Base-by-base conservation (phyloP, 805 yeast genomes). In the Sugiyamaella floridensis region DNA sequence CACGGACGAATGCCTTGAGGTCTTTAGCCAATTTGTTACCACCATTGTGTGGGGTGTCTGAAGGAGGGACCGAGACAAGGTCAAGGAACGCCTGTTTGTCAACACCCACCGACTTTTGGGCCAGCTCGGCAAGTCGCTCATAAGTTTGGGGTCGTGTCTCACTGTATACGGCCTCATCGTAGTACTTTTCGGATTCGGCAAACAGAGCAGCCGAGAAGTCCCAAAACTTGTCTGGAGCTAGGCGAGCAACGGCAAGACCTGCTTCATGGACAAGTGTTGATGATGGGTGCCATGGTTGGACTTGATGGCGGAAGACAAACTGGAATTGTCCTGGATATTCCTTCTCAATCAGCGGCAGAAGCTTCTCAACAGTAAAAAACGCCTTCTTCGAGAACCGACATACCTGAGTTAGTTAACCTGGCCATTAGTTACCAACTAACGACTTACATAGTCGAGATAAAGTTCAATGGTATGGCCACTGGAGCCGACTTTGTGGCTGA, bases 281-380 rank as follows among this genome's bases (percentile, higher is more conserved):
- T 52, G 81, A 79, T 44, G 90, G 83, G 66, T 89, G 96, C 96
- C 96, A 89, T 58, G 95, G 93, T 71, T 89, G 96, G n/a, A 85
- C 74, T 42, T 83, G 89, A 62, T 86, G 84, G 56, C 82, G 76
- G 66, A 84, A 80, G 10, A 81, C 78, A 55, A 86, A 76, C 58
- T 80, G 79, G 60, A 83, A 78, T 55, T 76, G 66, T 53, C 74
- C 74, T 1, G 82, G 77, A 49, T 72, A 69, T 50, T 73, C 68
- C 29, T 66, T 56, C 47, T 76, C 72, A 46, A 83, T 67, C 28
- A 63, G 56, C 16, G 89, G 89, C 41, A 81, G 73, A 7, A 85
- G 72, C 37, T 74, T 65, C 55, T 75, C 72, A 53, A 87, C 64
- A 51, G 81, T 82, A 51, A 72, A 68, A 72, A 77, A 88, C 47